Evolutionary conservation across 2,329 filamentous ascomycete genomes (phyloP).

Genomic region (Beauveria sp.): DNA sequence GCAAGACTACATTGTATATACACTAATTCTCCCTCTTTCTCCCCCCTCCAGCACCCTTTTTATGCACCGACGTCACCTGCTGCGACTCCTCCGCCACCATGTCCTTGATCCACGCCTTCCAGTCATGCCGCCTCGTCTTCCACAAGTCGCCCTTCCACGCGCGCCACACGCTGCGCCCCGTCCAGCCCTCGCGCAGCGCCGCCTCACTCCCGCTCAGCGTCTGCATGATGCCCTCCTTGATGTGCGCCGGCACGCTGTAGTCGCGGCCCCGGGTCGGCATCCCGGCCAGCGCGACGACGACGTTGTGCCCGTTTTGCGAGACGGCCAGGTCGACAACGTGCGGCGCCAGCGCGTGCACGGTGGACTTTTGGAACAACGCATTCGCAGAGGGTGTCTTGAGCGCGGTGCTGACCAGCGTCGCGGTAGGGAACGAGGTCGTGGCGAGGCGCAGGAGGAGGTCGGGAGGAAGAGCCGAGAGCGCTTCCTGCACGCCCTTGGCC

Average conservation of each 20-base stretch:
- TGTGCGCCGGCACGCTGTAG: constrained; percentile 45
- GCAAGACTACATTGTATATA: neutral
- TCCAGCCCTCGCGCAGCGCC: constrained; percentile 43
- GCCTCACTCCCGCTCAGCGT: constrained; percentile 40
- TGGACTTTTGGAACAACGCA: constrained; percentile 47
- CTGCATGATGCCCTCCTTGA: constrained; percentile 48
- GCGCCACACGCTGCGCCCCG: constrained; percentile 49
- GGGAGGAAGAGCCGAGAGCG: constrained; percentile 52
- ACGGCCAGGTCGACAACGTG: constrained; percentile 38
- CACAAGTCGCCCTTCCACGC: constrained; percentile 52
- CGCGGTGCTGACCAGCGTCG: constrained; percentile 43
- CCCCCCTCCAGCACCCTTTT: neutral
- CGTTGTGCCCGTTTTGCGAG: constrained; percentile 43
- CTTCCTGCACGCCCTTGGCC: constrained; percentile 63
- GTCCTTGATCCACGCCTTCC: constrained; percentile 51
- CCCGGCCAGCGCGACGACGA: constrained; percentile 41
- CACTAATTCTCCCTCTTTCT: neutral
- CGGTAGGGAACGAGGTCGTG: constrained; percentile 41
- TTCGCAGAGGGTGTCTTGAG: constrained; percentile 39
- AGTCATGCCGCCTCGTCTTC: constrained; percentile 44
- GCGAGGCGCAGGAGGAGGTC: constrained; percentile 58
- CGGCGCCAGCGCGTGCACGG: constrained; percentile 40
- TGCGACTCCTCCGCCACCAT: constrained; percentile 20
- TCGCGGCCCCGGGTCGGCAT: constrained; percentile 42
- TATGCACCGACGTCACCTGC: neutral